Evolutionary conservation across 2,329 filamentous ascomycete genomes (phyloP).

Genomic region (Botrytis cinerea): DNA sequence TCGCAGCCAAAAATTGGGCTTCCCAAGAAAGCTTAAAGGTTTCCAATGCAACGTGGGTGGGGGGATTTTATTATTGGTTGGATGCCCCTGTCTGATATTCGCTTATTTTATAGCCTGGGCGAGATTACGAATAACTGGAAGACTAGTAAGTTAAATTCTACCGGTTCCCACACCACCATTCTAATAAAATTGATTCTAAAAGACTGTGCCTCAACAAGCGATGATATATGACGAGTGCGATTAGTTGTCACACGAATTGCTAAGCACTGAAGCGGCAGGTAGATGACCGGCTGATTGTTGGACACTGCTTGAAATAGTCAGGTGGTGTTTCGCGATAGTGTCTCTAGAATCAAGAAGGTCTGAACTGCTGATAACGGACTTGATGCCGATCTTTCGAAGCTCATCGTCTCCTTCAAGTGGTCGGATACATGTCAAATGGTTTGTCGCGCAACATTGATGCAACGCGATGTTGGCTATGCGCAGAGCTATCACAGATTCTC

Average conservation of each 20-base stretch:
- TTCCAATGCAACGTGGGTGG: neutral
- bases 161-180: neutral
- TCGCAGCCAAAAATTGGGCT: neutral
- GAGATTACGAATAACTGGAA: neutral
- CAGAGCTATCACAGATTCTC: neutral
- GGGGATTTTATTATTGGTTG: slow-evolving; percentile 15
- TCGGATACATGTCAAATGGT: neutral
- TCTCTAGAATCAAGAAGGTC: neutral
- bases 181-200: neutral
- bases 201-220: neutral
- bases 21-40: slow-evolving; percentile 21
- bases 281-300: slow-evolving; percentile 5
- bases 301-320: neutral
- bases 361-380: slow-evolving; percentile 1
- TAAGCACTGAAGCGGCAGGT: slow-evolving; percentile 17
- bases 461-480: neutral
- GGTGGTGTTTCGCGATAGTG: neutral
- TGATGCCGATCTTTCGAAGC: neutral
- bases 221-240: slow-evolving; percentile 3
- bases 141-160: neutral
- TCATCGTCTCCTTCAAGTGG: neutral
- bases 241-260: slow-evolving; percentile 5
- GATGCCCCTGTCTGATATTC: neutral
- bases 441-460: slow-evolving; percentile 3
- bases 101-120: neutral